Base-by-base conservation (phyloP, 2,329 filamentous ascomycete species). In the Fusarium sp. region DNA sequence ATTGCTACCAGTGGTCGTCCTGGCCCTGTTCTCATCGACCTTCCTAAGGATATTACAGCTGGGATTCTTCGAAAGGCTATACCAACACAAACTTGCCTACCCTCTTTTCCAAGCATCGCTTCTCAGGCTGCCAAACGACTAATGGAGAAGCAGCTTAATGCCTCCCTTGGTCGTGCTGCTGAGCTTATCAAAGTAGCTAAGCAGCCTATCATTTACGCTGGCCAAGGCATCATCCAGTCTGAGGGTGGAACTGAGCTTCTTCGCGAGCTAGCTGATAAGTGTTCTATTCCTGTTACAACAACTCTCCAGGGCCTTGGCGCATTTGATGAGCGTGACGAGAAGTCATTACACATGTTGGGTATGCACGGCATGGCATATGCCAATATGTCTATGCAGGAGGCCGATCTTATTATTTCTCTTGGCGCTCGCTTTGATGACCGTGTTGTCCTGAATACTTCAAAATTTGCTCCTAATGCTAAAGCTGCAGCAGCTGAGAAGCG, bases 361-460 rank as follows among this genome's bases (percentile, higher is more conserved):
- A 98, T 98, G 96, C 95, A 98, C 86, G 96, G 96, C 70, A 92
- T 94, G 13, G 95, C 94, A 13, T 99, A 97, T 79, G 96, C 96
- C 81, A 99, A 99, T 86, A 94, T 98, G 92, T 90, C 96, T n/a
- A 98, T 99, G 86, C 96, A 99, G 83, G 93, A 97, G 81, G 93
- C 96, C 18, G 96, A 99, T 83, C 87, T 99, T 71, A 96, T 99
- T 82, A 94, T 99, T 78, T 95, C 95, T 58, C 90, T 99, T 29
- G 96, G 96, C 77, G 94, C 91, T 53, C 93, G 95, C 63, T 98
- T 99, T 80, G 96, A 99, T 79, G 96, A 99, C 82, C 96, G 96
- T 83, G 96, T 98, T 62, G 98, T 94, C 17, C 85, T 89, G 35
- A 93, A 88, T 80, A 87, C 97, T 56, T 82, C 90, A 77, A 97